phyloP scores from a whole-genome alignment of 768 basidiomycete genomes.

The Zangia roseola region DNA sequence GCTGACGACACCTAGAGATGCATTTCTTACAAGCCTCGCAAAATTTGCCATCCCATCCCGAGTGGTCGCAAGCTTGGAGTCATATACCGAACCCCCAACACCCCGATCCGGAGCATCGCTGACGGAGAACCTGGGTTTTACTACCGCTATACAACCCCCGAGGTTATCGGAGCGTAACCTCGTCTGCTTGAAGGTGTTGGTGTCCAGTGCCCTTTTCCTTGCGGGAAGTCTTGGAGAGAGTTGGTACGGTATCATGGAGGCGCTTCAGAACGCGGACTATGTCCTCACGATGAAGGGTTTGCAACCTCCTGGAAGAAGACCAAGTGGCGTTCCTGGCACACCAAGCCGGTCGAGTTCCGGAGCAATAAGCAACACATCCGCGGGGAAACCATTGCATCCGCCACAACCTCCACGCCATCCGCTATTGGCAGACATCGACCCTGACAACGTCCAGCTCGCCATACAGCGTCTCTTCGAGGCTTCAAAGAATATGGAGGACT shows the following conservation, averaged over 20 bases:
- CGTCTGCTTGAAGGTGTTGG: slow-evolving; percentile 82
- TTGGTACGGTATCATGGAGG: slow-evolving; percentile 91
- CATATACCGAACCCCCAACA: slow-evolving; percentile 51
- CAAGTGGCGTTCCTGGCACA: slow-evolving; percentile 36
- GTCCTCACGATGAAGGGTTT: slow-evolving; percentile 69
- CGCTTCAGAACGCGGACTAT: slow-evolving; percentile 92
- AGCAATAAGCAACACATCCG: slow-evolving; percentile 9
- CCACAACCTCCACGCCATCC: slow-evolving; percentile 47
- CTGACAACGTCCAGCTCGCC: slow-evolving; percentile 67
- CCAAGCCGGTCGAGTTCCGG: slow-evolving; percentile 41
- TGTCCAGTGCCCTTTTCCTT: slow-evolving; percentile 75
- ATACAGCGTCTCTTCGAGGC: slow-evolving; percentile 88
- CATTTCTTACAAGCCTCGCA: slow-evolving; percentile 87
- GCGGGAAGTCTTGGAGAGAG: slow-evolving; percentile 85
- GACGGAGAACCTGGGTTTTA: slow-evolving; percentile 68
- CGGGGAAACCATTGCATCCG: slow-evolving; percentile 16
- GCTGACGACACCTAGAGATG: slow-evolving; percentile 84
- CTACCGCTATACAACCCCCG: slow-evolving; percentile 54
- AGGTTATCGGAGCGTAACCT: slow-evolving; percentile 87
- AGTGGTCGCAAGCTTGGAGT: slow-evolving; percentile 82
- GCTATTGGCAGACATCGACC: slow-evolving; percentile 68
- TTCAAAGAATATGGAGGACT: slow-evolving; percentile 79
- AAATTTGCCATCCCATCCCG: slow-evolving; percentile 90
- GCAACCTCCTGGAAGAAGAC: slow-evolving; percentile 30
- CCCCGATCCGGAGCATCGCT: slow-evolving; percentile 58